Percentiles rank a stretch among this genome's conserved stretches.
Conservation (phyloP, 1,139 yeast genomes). For the Geotrichum phurueaensis region DNA sequence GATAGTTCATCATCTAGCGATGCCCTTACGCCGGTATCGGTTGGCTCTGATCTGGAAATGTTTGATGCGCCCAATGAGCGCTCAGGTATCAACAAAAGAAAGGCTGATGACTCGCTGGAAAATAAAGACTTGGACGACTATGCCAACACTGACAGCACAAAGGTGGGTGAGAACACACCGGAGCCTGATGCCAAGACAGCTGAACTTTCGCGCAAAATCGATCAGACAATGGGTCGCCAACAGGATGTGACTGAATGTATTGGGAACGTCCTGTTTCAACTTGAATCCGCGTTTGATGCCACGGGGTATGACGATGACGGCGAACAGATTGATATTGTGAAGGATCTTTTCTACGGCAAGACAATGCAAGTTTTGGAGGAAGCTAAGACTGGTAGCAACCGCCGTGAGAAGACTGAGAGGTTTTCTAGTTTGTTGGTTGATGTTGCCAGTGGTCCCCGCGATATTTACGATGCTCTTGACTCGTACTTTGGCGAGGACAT, state of each 20-base stretch:
- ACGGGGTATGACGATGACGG: constrained; percentile 56
- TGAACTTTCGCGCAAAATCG: constrained; percentile 22
- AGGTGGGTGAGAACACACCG: constrained; percentile 6
- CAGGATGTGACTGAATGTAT: constrained; percentile 98
- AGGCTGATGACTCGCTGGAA: not conserved
- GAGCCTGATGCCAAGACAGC: constrained; percentile 6
- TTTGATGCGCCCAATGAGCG: not conserved
- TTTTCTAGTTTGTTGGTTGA: constrained; percentile 68
- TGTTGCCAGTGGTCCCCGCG: constrained; percentile 80
- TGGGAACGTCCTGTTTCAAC: constrained; percentile 86
- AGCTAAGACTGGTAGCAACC: not conserved
- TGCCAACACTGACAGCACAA: constrained; percentile 2
- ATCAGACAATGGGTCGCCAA: constrained; percentile 40
- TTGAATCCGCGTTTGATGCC: constrained; percentile 82
- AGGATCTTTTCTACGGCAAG: constrained; percentile 72
- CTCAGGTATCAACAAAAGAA: not conserved
- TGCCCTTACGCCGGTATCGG: constrained; percentile 2
- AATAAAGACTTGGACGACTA: not conserved
- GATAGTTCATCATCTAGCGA: not conserved
- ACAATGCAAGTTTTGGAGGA: constrained; percentile 42
- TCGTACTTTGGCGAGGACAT: constrained; percentile 73
- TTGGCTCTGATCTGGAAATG: not conserved
- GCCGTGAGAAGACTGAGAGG: constrained; percentile 6
- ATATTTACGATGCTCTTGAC: constrained; percentile 89
- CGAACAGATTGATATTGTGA: constrained; percentile 77